phyloP scores from a whole-genome alignment of 257 asterid species.

The Solanum clarkiae region DNA sequence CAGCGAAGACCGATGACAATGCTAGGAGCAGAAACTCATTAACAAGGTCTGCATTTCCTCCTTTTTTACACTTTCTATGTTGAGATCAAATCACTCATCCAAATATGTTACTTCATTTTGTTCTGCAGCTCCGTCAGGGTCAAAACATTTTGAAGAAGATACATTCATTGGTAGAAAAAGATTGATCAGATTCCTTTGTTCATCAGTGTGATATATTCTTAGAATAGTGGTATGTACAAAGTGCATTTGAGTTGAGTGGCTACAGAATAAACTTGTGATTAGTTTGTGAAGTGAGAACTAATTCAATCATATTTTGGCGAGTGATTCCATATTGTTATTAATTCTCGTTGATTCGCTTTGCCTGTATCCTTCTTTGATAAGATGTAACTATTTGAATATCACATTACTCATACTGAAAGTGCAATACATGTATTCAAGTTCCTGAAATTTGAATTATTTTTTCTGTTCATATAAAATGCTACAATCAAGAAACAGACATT shows the following conservation, averaged over 20 bases:
- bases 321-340: neutral
- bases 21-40: constrained; percentile 22
- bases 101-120: neutral
- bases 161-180: neutral
- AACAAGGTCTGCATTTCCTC: constrained; percentile 28
- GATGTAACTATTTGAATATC: neutral
- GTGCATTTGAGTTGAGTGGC: neutral
- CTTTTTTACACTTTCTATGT: neutral
- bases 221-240: neutral
- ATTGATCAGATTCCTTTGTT: neutral
- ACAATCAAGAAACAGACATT: neutral
- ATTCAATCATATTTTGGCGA: neutral
- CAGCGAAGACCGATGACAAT: constrained; percentile 26
- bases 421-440: neutral
- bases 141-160: neutral
- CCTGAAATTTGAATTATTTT: neutral
- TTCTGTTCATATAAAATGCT: neutral
- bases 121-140: neutral
- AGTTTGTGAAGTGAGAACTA: neutral
- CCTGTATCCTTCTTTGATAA: neutral
- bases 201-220: neutral
- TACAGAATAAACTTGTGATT: neutral
- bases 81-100: neutral
- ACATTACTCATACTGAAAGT: neutral
- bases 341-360: neutral